phyloP scores from a whole-genome alignment of 75 land plant genomes.

The Pseudotsuga menziesii region DNA sequence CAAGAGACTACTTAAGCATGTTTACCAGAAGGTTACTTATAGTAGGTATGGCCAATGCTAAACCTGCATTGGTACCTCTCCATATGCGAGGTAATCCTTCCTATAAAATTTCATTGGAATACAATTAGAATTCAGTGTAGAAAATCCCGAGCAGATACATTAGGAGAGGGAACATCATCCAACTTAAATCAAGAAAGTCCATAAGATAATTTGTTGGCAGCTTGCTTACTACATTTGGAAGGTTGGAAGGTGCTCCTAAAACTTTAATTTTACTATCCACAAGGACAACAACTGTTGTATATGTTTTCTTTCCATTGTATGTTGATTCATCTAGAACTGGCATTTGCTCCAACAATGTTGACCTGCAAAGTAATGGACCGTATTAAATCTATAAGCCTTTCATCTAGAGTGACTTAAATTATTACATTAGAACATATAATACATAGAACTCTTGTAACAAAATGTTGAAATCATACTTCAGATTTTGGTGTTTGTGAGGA shows the following conservation, averaged over 20 bases:
- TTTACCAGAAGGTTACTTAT: too few relatives aligned
- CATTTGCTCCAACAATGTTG: conserved; percentile 85
- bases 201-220: conserved; percentile 59
- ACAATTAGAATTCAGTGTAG: too few relatives aligned
- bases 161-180: conserved; percentile 65
- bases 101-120: too few relatives aligned
- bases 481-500: conserved; percentile 69
- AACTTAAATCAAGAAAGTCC: conserved; percentile 81
- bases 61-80: too few relatives aligned
- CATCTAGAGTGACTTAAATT: neutral
- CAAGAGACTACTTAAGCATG: too few relatives aligned
- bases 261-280: conserved; percentile 10
- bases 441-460: conserved; percentile 88
- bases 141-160: conserved; percentile 60
- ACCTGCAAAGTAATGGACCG: conserved; percentile 38
- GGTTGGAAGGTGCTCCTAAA: conserved; percentile 35
- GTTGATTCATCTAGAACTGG: conserved; percentile 84
- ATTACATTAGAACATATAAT: conserved; percentile 73
- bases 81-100: too few relatives aligned
- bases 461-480: conserved; percentile 46
- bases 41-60: too few relatives aligned
- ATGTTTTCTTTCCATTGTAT: conserved; percentile 62
- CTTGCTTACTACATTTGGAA: conserved; percentile 76
- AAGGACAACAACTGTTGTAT: conserved; percentile 29
- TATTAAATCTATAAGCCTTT: neutral